These are phyloP conservation scores for Selaginella tamariscina DNA, from an alignment of 75 land plant genomes.

Conservation along the genomic window DNA sequence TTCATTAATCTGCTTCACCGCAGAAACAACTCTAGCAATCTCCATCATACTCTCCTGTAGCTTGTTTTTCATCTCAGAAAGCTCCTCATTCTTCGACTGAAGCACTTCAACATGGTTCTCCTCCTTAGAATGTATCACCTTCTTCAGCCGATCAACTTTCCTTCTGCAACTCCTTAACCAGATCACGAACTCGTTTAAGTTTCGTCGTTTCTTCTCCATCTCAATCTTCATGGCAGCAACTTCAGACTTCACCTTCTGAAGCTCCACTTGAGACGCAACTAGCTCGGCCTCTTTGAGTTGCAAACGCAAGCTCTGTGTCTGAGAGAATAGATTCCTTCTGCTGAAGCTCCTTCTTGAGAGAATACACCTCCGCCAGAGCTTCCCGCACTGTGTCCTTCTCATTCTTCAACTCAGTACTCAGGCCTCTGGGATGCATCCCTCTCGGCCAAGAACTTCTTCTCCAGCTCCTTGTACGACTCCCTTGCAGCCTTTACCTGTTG, in stretches of 20 bases:
- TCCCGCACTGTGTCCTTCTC: constrained; percentile 39
- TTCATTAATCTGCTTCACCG: constrained; percentile 53
- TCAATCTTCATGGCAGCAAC: constrained; percentile 30
- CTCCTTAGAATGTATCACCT: constrained; percentile 45
- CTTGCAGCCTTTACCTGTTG: constrained; percentile 31
- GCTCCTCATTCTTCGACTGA: constrained; percentile 47
- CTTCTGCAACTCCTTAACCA: constrained; percentile 33
- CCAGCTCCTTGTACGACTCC: constrained; percentile 38
- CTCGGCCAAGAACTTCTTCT: constrained; percentile 37
- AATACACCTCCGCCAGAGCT: constrained; percentile 25
- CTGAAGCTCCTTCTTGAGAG: constrained; percentile 41
- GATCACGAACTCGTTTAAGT: constrained; percentile 34
- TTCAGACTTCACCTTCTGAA: constrained; percentile 64
- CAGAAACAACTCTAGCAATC: constrained; percentile 44
- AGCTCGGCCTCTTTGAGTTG: constrained; percentile 64
- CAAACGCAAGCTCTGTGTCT: constrained; percentile 33
- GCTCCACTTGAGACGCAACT: constrained; percentile 52
- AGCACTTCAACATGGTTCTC: constrained; percentile 48
- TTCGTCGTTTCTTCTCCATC: constrained; percentile 49
- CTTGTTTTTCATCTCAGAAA: constrained; percentile 28
- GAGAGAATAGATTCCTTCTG: constrained; percentile 31
- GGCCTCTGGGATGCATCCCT: constrained; percentile 26
- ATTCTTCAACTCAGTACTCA: constrained; percentile 29
- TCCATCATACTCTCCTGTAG: constrained; percentile 36
- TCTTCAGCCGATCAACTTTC: constrained; percentile 40